Evolutionary conservation across 306 rosid species (phyloP).

Genomic region (Pyrus betulifolia): DNA sequence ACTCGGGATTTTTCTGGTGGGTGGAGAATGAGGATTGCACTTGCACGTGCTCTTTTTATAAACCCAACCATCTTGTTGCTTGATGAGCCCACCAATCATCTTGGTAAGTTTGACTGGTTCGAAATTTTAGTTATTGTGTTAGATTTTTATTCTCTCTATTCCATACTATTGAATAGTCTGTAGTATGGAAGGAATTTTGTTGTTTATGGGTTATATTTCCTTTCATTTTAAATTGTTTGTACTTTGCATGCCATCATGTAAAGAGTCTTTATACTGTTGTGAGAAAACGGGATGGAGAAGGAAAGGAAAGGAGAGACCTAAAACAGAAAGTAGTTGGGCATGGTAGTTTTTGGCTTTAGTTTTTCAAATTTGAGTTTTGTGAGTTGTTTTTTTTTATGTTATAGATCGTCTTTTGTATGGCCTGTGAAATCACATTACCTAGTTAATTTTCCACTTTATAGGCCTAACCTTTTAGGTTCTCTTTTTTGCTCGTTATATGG

Average conservation of each 20-base stretch:
- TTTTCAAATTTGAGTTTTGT: neutral
- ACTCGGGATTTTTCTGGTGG: constrained; percentile 97
- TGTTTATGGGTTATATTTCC: neutral
- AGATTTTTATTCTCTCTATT: too few relatives aligned
- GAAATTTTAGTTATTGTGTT: neutral
- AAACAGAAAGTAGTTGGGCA: neutral
- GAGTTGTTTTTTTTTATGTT: neutral
- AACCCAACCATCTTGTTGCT: constrained; percentile 90
- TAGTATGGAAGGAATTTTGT: too few relatives aligned
- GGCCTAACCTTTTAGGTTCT: neutral
- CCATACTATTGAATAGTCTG: too few relatives aligned
- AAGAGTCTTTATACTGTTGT: neutral
- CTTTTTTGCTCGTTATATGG: neutral
- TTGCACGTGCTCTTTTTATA: constrained; percentile 91
- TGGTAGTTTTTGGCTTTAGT: neutral
- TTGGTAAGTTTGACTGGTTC: constrained; percentile 37
- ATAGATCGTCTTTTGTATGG: neutral
- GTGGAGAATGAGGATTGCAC: constrained; percentile 99
- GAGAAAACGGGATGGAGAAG: neutral
- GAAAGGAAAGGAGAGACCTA: neutral
- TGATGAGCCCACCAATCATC: constrained; percentile 98
- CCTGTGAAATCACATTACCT: neutral
- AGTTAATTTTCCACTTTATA: neutral
- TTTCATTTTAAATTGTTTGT: neutral
- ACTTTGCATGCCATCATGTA: neutral